Conservation (phyloP, 169 alveolate species). For the Cryptosporidium canis region DNA sequence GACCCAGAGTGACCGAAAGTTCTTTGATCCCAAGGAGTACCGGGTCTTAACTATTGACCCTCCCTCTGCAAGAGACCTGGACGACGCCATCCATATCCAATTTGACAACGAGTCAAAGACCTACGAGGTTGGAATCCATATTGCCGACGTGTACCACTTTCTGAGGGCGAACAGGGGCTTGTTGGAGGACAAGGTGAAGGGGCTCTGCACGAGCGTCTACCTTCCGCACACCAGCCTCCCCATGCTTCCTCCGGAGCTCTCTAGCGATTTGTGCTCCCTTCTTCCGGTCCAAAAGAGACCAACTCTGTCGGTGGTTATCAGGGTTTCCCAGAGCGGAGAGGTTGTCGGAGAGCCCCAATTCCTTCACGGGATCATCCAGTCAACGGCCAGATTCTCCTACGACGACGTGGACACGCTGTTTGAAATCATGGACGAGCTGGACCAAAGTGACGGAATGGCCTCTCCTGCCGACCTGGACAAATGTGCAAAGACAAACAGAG, state of each 20-base stretch:
- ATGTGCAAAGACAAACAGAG: neutral
- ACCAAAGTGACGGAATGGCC: neutral
- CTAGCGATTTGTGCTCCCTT: constrained; percentile 81
- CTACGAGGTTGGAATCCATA: constrained; percentile 54
- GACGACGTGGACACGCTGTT: constrained; percentile 77
- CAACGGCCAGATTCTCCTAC: constrained; percentile 79
- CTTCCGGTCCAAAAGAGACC: constrained; percentile 81
- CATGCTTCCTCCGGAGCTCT: constrained; percentile 81
- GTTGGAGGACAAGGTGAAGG: neutral
- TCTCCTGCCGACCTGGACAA: neutral
- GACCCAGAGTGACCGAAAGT: constrained; percentile 46
- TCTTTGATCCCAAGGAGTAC: constrained; percentile 59
- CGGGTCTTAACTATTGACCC: constrained; percentile 81
- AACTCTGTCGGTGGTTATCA: constrained; percentile 80
- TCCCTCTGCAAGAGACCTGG: constrained; percentile 81
- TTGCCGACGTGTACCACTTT: constrained; percentile 42
- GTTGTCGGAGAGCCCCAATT: constrained; percentile 74
- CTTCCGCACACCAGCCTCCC: constrained; percentile 81
- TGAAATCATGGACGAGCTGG: neutral
- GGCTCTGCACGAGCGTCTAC: constrained; percentile 78
- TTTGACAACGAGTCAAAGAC: neutral
- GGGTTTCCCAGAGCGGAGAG: constrained; percentile 75
- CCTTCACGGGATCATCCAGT: constrained; percentile 75
- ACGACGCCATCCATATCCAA: constrained; percentile 79
- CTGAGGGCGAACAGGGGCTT: neutral